phyloP scores from a whole-genome alignment of 2,329 filamentous ascomycete genomes.

The Aspergillus sp. region DNA sequence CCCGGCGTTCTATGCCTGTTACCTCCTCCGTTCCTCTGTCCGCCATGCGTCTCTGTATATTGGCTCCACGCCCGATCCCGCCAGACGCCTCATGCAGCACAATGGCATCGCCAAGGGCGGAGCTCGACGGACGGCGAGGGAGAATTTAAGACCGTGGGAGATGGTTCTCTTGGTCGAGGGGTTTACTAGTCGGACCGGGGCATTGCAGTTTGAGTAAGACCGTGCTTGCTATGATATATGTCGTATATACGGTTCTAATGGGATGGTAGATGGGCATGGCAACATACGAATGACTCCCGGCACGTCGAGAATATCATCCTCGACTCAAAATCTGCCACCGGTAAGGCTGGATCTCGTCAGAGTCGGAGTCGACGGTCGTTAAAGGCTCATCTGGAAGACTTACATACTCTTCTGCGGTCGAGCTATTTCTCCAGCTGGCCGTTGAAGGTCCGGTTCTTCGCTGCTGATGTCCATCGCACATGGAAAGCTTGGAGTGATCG shows the following conservation, averaged over 20 bases:
- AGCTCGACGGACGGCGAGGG: constrained; percentile 63
- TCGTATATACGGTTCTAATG: constrained; percentile 1
- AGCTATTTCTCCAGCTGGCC: constrained; percentile 79
- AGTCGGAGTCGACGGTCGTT: constrained; percentile 52
- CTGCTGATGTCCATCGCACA: constrained; percentile 55
- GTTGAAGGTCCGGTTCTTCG: constrained; percentile 70
- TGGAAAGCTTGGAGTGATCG: constrained; percentile 57
- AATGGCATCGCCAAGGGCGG: constrained; percentile 80
- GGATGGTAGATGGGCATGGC: constrained; percentile 71
- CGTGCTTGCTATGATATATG: constrained; percentile 9
- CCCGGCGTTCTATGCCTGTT: constrained; percentile 86
- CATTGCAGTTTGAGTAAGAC: constrained; percentile 83
- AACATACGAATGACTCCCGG: constrained; percentile 70
- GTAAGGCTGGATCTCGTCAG: constrained; percentile 29
- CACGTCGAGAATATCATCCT: constrained; percentile 59
- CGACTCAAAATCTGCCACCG: constrained; percentile 37
- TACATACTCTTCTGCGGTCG: constrained; percentile 72
- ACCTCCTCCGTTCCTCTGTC: constrained; percentile 77
- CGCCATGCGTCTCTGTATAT: constrained; percentile 67
- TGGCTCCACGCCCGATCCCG: constrained; percentile 83
- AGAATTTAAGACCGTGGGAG: constrained; percentile 73
- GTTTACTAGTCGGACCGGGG: constrained; percentile 78
- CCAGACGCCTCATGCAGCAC: constrained; percentile 77
- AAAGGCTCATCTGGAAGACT: constrained; percentile 63
- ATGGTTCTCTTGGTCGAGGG: constrained; percentile 81